Base-by-base conservation (phyloP, 2,329 filamentous ascomycete genomes). In the Penicillium sp. region DNA sequence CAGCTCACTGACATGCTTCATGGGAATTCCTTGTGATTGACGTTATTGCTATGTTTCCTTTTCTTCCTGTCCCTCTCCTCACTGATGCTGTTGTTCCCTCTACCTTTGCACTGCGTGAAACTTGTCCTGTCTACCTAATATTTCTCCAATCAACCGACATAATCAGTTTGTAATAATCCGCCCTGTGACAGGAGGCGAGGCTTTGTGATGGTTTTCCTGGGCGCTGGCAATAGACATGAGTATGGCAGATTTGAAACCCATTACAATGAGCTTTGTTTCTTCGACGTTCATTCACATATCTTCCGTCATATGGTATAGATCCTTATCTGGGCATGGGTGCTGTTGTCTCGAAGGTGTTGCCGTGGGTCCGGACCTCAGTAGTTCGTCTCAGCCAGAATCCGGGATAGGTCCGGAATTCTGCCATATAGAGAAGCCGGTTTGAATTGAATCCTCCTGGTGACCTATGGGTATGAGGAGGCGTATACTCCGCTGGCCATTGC, bases 21-120 rank as follows among this genome's bases (percentile, higher is more conserved):
- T 70, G 65, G 65, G 71, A 69, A 69, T 72, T 75, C 69, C 66
- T 72, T 69, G 68, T 41, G 40, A n/a, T 65, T 67, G 63, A 65
- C 60, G 62, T 66, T 66, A 62, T 68, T 69, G 65, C 65, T 68
- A 63, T 66, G 56, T 63, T 65, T 66, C 59, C 54, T 61, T 62
- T 54, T 51, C 40, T 35, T 46, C 40, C 39, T 61, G 41, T 59
- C 54, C 52, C 54, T 54, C 54, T 54, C 35, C 44, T 44, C 58
- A 61, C 61, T 62, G 59, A 62, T 64, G 58, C 41, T 58, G 55
- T 58, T 63, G 50, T 56, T 53, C 55, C 43, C 51, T 18, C 19
- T 24, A 27, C 19, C n/a, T 18, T 50, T 62, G 62, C 62, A 59
- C 61, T 64, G 57, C 61, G 57, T 64, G 56, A 64, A 60, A 35